Evolutionary conservation across 148 eudicot species (phyloP), one percentile per base, ranked within the genome.

Genomic region (Rhododendron henanense): DNA sequence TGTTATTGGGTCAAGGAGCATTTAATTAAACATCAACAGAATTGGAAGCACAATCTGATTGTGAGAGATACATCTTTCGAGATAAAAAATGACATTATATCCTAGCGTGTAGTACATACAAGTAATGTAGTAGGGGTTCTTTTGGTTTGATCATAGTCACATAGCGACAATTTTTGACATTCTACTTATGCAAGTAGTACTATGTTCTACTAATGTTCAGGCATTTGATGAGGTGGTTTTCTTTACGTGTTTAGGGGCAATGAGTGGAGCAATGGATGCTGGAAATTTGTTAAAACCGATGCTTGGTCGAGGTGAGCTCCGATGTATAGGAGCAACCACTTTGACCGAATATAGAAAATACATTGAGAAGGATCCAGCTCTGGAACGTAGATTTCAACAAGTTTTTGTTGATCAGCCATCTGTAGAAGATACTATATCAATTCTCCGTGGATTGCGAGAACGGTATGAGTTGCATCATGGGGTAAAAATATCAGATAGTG

Each of bases 381-480:
- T 96, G 79, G 99, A 95, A 87, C 98, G 99, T 85, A 92, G 99
- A 87, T 96, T 96, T 90, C 98, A 95, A 91, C 99, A 97, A 88
- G 99, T 97, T 19, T 97, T 93, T 86, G 93, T 95, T 88, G 95
- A 87, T 78, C 98, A 97, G 79, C 99, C 99, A 81, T 90, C 98
- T 78, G 98, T 97, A n/a, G 99, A 95, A 87, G 99, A 97, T 88
- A 95, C 99, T 48, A 92, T 97, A 33, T 97, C 99, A 18, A 97
- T 97, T 81, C 94, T 97, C 75, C 99, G 99, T 90, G 99, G 99
- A 44, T 80, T 97, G 85, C 94, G 99, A 35, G 99, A 97, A 84
- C 91, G 99, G 25, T 97, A 97, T 87, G 99, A 97, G 88, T 90
- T 97, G 84, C 99, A 97, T 89, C 99, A 97, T 83, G 99, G 99